These are phyloP conservation scores for Isabelozyma rhagii DNA, from an alignment of 805 yeast genomes.

Conservation along the genomic window DNA sequence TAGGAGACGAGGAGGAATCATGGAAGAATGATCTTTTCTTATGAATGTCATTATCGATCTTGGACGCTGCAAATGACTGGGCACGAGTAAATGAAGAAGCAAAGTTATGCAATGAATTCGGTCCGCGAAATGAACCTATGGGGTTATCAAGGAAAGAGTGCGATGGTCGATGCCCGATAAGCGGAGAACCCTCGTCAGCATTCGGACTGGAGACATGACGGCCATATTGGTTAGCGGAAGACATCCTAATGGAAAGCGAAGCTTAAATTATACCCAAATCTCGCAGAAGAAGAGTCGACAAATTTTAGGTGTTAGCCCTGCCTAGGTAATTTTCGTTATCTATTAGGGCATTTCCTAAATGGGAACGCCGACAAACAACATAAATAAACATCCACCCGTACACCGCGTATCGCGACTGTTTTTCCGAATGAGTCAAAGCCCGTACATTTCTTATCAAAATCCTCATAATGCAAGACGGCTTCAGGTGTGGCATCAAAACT, in stretches of 20 bases:
- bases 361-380: too few relatives aligned
- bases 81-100: constrained; percentile 80
- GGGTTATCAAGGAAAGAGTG: constrained; percentile 26
- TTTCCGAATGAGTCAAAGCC: too few relatives aligned
- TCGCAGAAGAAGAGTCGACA: too few relatives aligned
- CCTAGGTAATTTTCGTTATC: too few relatives aligned
- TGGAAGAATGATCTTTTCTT: constrained; percentile 61
- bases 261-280: not conserved
- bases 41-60: constrained; percentile 51
- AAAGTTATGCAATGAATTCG: constrained; percentile 70
- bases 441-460: too few relatives aligned
- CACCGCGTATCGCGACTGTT: too few relatives aligned
- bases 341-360: too few relatives aligned
- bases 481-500: not conserved
- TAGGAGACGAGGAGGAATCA: not conserved
- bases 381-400: too few relatives aligned
- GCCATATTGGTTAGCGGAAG: not conserved
- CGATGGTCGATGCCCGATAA: constrained; percentile 13
- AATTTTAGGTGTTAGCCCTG: too few relatives aligned
- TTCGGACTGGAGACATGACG: too few relatives aligned
- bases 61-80: constrained; percentile 56
- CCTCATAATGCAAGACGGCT: too few relatives aligned
- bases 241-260: not conserved
- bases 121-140: constrained; percentile 59
- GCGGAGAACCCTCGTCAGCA: not conserved